Evolutionary conservation across 768 basidiomycete species (phyloP).

Genomic region (Suillus luteus): DNA sequence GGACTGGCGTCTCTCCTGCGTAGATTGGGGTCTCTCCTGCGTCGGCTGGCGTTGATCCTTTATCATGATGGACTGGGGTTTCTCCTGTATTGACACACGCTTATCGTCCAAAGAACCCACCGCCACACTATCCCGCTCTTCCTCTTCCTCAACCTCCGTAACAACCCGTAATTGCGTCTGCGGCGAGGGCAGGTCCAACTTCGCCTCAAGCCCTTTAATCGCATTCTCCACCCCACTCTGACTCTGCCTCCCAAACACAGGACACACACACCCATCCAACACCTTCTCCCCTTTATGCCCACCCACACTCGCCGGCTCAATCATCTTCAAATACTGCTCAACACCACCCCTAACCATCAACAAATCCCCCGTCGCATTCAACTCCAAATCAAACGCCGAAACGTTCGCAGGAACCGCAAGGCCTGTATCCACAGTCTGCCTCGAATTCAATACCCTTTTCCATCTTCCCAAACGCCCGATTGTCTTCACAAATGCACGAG

Average conservation of each 20-base stretch:
- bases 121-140: slow-evolving; percentile 20
- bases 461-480: slow-evolving; percentile 81
- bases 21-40: neutral
- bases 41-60: neutral
- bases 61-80: neutral
- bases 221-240: slow-evolving; percentile 9
- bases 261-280: neutral
- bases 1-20: neutral
- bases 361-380: slow-evolving; percentile 60
- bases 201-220: slow-evolving; percentile 11
- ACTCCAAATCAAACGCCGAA: slow-evolving; percentile 72
- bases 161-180: slow-evolving; percentile 31
- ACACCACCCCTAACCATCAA: slow-evolving; percentile 62
- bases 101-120: slow-evolving; percentile 10
- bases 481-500: slow-evolving; percentile 77
- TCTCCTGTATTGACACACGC: slow-evolving; percentile 17
- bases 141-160: slow-evolving; percentile 35
- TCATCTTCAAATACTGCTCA: slow-evolving; percentile 65
- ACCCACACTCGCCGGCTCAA: slow-evolving; percentile 37
- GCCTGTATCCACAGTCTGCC: slow-evolving; percentile 38
- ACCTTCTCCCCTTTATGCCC: neutral
- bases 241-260: neutral
- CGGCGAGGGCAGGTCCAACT: slow-evolving; percentile 14
- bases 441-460: slow-evolving; percentile 72
- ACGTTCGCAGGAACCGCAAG: slow-evolving; percentile 46